Conservation (phyloP, 2,329 filamentous ascomycete species). For the Aspergillus pseudoterreus region DNA sequence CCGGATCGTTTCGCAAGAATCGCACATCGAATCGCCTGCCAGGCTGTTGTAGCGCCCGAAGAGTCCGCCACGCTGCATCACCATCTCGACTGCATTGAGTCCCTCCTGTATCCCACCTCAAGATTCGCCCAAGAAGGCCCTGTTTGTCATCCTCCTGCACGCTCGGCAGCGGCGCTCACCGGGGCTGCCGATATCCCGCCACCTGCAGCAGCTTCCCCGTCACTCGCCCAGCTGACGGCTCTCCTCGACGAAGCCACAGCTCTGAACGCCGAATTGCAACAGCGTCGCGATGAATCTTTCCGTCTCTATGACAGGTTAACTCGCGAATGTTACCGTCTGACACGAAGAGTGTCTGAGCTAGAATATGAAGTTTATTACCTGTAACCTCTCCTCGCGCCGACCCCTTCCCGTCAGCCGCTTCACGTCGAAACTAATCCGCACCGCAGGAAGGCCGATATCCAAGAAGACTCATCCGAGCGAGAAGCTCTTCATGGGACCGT, state of each 20-base stretch:
- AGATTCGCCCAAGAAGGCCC: constrained; percentile 17
- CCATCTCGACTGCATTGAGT: constrained; percentile 38
- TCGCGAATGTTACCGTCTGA: constrained; percentile 55
- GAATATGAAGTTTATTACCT: constrained; percentile 58
- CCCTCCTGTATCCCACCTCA: constrained; percentile 22
- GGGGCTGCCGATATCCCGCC: too few species aligned
- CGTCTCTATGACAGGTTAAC: constrained; percentile 62
- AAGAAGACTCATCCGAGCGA: constrained; percentile 31
- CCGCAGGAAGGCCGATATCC: constrained; percentile 25
- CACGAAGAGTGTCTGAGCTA: constrained; percentile 57
- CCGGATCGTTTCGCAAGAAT: constrained; percentile 29
- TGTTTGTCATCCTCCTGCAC: constrained; percentile 13
- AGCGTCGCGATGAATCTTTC: constrained; percentile 36
- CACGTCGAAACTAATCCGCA: background rate
- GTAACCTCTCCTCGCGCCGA: constrained; percentile 32
- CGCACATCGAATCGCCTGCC: constrained; percentile 25
- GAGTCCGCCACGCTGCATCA: constrained; percentile 29
- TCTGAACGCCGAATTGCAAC: constrained; percentile 23
- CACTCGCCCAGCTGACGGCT: constrained; percentile 13
- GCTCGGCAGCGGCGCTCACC: background rate
- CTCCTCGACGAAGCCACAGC: constrained; percentile 23
- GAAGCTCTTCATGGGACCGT: constrained; percentile 36
- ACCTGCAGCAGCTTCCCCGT: background rate
- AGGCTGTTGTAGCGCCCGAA: constrained; percentile 21
- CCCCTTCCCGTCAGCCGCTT: background rate